A percentile compares a stretch with the other conserved stretches of the same genome.
phyloP scores from a whole-genome alignment of 495 filamentous ascomycete genomes.

The Penicillium psychrofluorescens region DNA sequence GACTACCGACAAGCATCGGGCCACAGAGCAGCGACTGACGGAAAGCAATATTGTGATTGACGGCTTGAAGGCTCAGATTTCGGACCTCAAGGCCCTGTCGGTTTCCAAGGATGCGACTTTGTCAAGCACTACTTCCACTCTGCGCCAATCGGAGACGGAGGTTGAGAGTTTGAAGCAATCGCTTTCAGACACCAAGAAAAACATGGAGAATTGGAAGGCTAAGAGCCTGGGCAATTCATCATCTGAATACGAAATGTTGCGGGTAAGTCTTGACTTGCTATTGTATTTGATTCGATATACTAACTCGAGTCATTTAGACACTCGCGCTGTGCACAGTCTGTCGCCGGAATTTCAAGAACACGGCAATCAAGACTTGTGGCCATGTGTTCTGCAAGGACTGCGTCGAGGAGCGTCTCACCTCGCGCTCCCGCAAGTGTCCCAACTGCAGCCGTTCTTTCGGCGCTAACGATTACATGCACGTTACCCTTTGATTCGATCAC shows the following conservation, averaged over 20 bases:
- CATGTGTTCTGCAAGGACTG: slow-evolving; percentile 91
- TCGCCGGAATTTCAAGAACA: slow-evolving; percentile 86
- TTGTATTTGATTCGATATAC: slow-evolving; percentile 4
- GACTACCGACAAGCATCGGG: slow-evolving; percentile 59
- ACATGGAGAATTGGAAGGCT: slow-evolving; percentile 71
- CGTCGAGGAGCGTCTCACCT: slow-evolving; percentile 75
- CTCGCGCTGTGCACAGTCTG: slow-evolving; percentile 89
- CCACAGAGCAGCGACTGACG: slow-evolving; percentile 58
- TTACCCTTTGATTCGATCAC: slow-evolving; percentile 37
- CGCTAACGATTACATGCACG: slow-evolving; percentile 73
- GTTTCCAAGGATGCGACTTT: slow-evolving; percentile 62
- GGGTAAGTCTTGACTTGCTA: slow-evolving; percentile 48
- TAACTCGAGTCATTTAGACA: slow-evolving; percentile 48
- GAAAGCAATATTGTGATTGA: slow-evolving; percentile 65
- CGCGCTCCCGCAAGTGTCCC: slow-evolving; percentile 89
- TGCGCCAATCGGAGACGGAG: slow-evolving; percentile 68
- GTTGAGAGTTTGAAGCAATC: slow-evolving; percentile 64
- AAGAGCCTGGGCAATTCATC: slow-evolving; percentile 73
- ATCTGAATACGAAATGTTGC: slow-evolving; percentile 72
- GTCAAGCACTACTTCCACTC: slow-evolving; percentile 44
- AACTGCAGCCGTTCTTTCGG: slow-evolving; percentile 88
- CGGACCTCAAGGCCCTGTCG: slow-evolving; percentile 64
- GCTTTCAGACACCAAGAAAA: slow-evolving; percentile 67
- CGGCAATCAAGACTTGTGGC: slow-evolving; percentile 86
- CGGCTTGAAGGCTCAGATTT: slow-evolving; percentile 64